Base-by-base conservation (phyloP, 192 early-diverging fungal species). In the Mortierella antarctica region DNA sequence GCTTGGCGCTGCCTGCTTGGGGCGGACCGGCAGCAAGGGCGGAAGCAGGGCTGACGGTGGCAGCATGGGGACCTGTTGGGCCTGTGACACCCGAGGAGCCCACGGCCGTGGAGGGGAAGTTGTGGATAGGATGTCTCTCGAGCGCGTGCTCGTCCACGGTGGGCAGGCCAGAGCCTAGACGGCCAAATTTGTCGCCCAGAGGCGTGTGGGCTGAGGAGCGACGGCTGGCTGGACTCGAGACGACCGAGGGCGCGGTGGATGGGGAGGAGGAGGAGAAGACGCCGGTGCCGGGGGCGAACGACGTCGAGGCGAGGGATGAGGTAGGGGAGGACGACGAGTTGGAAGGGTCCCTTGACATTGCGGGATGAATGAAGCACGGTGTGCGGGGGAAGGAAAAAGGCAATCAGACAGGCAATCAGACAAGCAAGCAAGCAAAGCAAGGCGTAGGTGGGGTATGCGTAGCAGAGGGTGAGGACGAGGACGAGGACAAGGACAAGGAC, bases 121-220 rank as follows among this genome's bases (percentile, higher is more conserved):
- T 66, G 7, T 55, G 67, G 54, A 51, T 21, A 55, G 52, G 50
- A 20, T 20, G 61, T 20, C 63, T 57, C 23, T 49, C 67, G 13
- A 54, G 53, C 17, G 57, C 76, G 48, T 66, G 66, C 58, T 80
- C 76, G 31, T 71, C 70, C 59, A 80, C 76, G 23, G 76, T 80
- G 18, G 76, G 70, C 13, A 80, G 60, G 40, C 70, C 76, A 20
- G 48, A 42, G 21, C 65, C 70, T 6, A 65, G 50, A 15, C 70
- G 67, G 45, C 70, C 65, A 63, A 80, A 80, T 55, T 61, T 80
- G 60, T 80, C 77, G n/a, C 69, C 65, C 41, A 72, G 40, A 40
- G 64, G 40, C 7, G 55, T 59, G 45, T 54, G 11, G 14, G 65
- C 61, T 8, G 77, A 80, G 15, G 70, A 80, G 21, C 77, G 77